Base-by-base conservation (phyloP, 208 protist genomes). In the Leishmania arabica region DNA sequence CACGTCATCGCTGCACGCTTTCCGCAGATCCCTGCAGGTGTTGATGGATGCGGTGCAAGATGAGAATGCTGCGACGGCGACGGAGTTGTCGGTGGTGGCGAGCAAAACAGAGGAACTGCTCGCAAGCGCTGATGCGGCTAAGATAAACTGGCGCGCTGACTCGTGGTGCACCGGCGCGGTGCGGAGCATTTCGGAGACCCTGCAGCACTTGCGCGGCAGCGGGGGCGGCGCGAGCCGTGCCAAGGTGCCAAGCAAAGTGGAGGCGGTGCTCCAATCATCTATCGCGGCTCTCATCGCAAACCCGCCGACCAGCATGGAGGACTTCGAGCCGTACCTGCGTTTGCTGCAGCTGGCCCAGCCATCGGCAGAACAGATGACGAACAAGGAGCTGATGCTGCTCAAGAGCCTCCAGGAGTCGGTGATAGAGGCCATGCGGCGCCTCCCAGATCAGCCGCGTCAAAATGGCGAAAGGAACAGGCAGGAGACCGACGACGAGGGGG, bases 341-440 rank as follows among this genome's bases (percentile, higher is more conserved):
- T 51, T 96, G 11, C 81, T 93, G 47, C 73, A 85, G 47, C 34
- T 83, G 27, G 60, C 87, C 21, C 82, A 90, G 58, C 49, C 76
- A 9, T 58, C 66, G 37, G 69, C 75, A 37, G 85, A 87, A 45
- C 64, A 84, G 42, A 77, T 92, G 53, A 86, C 90, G 45, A 54
- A 69, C 24, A 70, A 69, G 27, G 85, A 92, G 60, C 77, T 90
- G 45, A 40, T 80, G n/a, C 81, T 82, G n/a, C 86, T 89, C 75
- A 86, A 90, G 83, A 74, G 40, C 19, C 81, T 92, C n/a, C 89
- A 92, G 82, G 84, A 88, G 21, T 73, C 85, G n/a, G 80, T 90
- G 58, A 65, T 90, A 37, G 82, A 75, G 27, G 80, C 82, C 8
- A 78, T 78, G 54, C 78, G 58, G 37, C 27, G 31, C 42, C 45